Conservation (phyloP, 441 rosid genomes). For the Hypseocharis bilobata region DNA sequence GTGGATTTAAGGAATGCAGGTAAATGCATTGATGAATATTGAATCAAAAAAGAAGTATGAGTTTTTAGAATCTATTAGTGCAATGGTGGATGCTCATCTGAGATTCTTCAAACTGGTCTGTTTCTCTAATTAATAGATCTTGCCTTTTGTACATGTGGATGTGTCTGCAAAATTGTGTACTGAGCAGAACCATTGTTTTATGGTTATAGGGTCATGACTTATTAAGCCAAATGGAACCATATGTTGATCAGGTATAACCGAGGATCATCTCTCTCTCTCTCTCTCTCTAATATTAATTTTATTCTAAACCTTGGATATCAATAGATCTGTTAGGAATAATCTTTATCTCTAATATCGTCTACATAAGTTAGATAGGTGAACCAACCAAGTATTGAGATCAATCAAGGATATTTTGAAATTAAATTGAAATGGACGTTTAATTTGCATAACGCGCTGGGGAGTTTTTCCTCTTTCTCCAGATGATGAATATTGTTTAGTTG, state of each 20-base stretch:
- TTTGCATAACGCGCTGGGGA: too few relatives aligned
- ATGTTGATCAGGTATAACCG: slow-evolving; percentile 58
- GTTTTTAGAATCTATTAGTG: slow-evolving; percentile 85
- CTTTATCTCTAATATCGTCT: too few relatives aligned
- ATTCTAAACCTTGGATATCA: not conserved
- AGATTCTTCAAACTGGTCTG: slow-evolving; percentile 77
- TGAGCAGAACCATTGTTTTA: slow-evolving; percentile 17
- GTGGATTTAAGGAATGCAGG: slow-evolving; percentile 71
- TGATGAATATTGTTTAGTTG: too few relatives aligned
- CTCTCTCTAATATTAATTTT: not conserved
- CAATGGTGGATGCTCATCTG: slow-evolving; percentile 83
- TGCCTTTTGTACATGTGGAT: slow-evolving; percentile 10
- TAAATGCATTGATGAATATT: slow-evolving; percentile 57
- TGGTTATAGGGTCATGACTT: slow-evolving; percentile 59
- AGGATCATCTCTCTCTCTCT: not conserved
- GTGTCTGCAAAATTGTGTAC: slow-evolving; percentile 6
- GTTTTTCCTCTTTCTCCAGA: too few relatives aligned
- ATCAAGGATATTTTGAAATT: too few relatives aligned
- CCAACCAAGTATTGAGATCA: too few relatives aligned
- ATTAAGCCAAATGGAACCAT: slow-evolving; percentile 73
- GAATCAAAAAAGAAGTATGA: slow-evolving; percentile 83
- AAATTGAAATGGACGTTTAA: too few relatives aligned
- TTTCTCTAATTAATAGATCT: slow-evolving; percentile 13
- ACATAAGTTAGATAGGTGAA: too few relatives aligned
- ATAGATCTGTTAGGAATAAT: too few relatives aligned